phyloP scores from a whole-genome alignment of 148 eudicot species.

The Camellia japonica region DNA sequence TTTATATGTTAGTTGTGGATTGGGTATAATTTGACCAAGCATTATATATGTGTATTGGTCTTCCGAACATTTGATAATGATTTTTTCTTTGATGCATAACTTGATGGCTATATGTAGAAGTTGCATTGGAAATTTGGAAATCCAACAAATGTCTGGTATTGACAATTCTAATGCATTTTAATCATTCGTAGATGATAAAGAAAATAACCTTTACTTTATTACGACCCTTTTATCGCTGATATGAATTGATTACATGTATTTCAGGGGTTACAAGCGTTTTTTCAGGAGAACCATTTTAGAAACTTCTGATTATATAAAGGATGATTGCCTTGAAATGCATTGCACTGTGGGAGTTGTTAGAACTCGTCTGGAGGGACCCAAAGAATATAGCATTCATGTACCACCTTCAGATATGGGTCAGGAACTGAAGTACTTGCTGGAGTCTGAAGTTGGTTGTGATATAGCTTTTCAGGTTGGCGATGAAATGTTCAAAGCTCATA shows the following conservation, averaged over 20 bases:
- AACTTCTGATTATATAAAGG: conserved; percentile 63
- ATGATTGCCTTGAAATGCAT: conserved; percentile 67
- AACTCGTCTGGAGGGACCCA: conserved; percentile 79
- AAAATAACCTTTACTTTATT: neutral
- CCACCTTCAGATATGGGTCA: conserved; percentile 81
- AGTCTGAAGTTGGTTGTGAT: conserved; percentile 66
- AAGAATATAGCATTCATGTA: conserved; percentile 42
- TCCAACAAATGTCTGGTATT: neutral
- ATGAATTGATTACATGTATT: conserved; percentile 17
- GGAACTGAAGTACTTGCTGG: conserved; percentile 52
- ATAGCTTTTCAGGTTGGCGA: conserved; percentile 70
- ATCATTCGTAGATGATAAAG: neutral
- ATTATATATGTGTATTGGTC: neutral
- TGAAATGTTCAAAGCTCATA: conserved; percentile 82
- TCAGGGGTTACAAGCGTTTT: conserved; percentile 97
- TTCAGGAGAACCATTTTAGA: conserved; percentile 61
- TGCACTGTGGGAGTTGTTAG: conserved; percentile 94
- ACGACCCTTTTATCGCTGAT: neutral
- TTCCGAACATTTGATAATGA: neutral
- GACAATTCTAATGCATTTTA: neutral
- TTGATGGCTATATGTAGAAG: neutral
- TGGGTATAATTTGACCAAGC: neutral
- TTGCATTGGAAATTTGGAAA: neutral
- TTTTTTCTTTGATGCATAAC: neutral
- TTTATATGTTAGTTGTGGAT: neutral